Percentiles rank a stretch among this genome's conserved stretches.
phyloP scores from a whole-genome alignment of 495 filamentous ascomycete species.

The Hypoxylon lienhwacheense region DNA sequence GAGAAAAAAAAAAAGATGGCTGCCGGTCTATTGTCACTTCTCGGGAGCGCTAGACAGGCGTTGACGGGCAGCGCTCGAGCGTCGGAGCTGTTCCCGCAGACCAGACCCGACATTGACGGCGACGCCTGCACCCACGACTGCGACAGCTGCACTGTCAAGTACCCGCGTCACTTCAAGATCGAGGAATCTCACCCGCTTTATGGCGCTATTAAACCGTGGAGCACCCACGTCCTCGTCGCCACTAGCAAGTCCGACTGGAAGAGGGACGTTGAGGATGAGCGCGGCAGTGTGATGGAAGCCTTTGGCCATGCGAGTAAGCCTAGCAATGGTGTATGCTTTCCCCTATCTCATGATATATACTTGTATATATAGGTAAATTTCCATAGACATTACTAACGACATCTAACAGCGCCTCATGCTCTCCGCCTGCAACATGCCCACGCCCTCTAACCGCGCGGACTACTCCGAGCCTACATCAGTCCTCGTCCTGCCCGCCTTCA shows the following conservation, averaged over 20 bases:
- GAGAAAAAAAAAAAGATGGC: conserved; percentile 33
- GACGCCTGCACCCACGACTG: conserved; percentile 92
- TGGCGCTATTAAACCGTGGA: conserved; percentile 85
- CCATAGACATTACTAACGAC: not conserved
- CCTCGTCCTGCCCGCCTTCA: conserved; percentile 86
- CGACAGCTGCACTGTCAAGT: conserved; percentile 73
- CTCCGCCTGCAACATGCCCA: conserved; percentile 89
- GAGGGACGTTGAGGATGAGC: conserved; percentile 83
- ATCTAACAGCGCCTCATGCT: conserved; percentile 74
- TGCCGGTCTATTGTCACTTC: conserved; percentile 44
- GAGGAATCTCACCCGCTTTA: conserved; percentile 81
- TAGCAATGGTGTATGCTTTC: conserved; percentile 69
- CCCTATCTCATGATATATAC: not conserved
- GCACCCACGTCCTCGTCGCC: conserved; percentile 86
- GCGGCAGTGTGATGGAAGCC: conserved; percentile 94
- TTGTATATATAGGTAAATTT: not conserved
- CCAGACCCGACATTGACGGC: conserved; percentile 73
- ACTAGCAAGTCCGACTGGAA: conserved; percentile 97
- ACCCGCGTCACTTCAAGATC: conserved; percentile 70
- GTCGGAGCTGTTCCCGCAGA: conserved; percentile 64
- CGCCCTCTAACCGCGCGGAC: conserved; percentile 60
- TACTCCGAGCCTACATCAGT: conserved; percentile 73
- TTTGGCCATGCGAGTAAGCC: conserved; percentile 64
- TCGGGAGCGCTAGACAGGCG: conserved; percentile 45
- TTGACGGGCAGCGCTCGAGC: conserved; percentile 66